Conservation (phyloP, 805 yeast species). For the Metschnikowia baotianmanensis region DNA sequence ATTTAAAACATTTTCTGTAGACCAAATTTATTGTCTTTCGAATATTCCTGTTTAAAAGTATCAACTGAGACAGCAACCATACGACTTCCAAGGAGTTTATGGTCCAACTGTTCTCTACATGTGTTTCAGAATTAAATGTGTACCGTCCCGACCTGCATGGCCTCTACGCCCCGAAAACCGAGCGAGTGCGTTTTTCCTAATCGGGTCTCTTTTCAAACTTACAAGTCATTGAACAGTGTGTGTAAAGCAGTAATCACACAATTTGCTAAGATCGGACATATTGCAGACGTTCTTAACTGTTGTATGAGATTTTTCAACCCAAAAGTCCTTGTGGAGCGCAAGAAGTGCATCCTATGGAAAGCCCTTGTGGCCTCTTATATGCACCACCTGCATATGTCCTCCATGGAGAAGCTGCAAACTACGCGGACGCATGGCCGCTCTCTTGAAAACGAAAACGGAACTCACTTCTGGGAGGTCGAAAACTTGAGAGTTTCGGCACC, state of each 20-base stretch:
- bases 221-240: not conserved
- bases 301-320: too few relatives aligned
- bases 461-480: not conserved
- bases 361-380: constrained; percentile 6
- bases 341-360: not conserved
- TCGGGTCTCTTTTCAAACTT: not conserved
- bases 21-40: not conserved
- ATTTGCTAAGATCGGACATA: too few relatives aligned
- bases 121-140: constrained; percentile 12
- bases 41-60: not conserved
- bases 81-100: too few relatives aligned
- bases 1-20: not conserved
- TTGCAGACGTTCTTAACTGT: too few relatives aligned
- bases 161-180: not conserved
- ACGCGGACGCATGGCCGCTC: constrained; percentile 6
- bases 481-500: constrained; percentile 1
- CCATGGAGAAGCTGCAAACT: constrained; percentile 8
- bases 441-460: constrained; percentile 1
- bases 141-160: constrained; percentile 8
- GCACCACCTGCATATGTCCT: constrained; percentile 5
- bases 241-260: too few relatives aligned
- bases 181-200: constrained; percentile 8
- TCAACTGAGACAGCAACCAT: too few relatives aligned
- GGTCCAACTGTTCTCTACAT: too few relatives aligned
- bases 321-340: too few relatives aligned